Evolutionary conservation across 257 asterid genomes (phyloP).

Genomic region (Solanum bukasovii): DNA sequence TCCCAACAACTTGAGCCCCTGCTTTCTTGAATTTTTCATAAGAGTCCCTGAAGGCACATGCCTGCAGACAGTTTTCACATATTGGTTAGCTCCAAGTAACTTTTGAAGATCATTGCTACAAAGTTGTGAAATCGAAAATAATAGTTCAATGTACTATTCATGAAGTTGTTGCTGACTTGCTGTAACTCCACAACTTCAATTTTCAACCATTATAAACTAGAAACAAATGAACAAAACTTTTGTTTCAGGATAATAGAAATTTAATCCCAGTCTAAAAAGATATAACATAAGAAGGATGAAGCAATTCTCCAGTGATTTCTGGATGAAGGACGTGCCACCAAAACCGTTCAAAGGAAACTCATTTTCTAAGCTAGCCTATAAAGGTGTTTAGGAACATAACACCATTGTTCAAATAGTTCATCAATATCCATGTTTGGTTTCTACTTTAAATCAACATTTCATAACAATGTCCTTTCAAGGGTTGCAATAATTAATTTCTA

Average conservation of each 20-base stretch:
- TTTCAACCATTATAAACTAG: background rate
- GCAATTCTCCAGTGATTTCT: background rate
- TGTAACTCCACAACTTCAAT: background rate
- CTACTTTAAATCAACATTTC: background rate
- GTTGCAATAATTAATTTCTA: background rate
- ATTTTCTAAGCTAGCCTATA: background rate
- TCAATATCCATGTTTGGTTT: background rate
- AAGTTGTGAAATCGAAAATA: background rate
- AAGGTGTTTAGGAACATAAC: background rate
- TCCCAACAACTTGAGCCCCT: constrained; percentile 91
- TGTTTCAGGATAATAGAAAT: background rate
- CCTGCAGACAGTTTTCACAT: constrained; percentile 36
- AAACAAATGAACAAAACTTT: background rate
- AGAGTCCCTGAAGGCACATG: constrained; percentile 96
- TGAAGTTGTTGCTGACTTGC: background rate
- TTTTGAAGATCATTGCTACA: background rate
- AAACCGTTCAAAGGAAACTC: background rate
- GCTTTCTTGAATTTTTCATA: constrained; percentile 96
- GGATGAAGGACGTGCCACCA: background rate
- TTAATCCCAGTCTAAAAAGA: background rate
- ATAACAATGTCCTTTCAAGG: background rate
- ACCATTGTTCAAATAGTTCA: background rate
- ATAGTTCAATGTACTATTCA: background rate
- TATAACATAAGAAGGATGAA: background rate
- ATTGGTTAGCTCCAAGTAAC: background rate